Percentiles rank a stretch among this genome's conserved stretches.
Evolutionary conservation across 2,329 filamentous ascomycete species (phyloP).

Genomic region (Grosmannia clavigera): DNA sequence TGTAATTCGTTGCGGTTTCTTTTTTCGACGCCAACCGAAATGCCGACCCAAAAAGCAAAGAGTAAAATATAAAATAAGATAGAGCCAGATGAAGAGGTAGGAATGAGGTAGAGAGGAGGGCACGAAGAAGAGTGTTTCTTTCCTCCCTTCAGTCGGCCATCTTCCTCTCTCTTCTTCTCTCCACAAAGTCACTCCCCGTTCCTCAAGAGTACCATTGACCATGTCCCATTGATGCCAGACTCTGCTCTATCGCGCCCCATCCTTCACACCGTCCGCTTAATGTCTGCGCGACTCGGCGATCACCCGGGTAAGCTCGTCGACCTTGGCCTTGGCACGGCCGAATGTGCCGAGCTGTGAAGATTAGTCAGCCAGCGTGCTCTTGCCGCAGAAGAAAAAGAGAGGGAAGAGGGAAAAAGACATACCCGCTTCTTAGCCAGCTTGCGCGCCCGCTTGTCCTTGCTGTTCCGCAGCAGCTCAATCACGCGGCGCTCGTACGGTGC

Average conservation of each 20-base stretch:
- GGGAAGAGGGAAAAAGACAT: slow-evolving; percentile 26
- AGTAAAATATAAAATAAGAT: slow-evolving; percentile 2
- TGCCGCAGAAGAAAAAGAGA: too few species aligned
- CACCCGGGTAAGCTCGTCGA: slow-evolving; percentile 95
- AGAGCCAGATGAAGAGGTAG: background rate
- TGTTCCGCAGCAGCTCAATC: slow-evolving; percentile 97
- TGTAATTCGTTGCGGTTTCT: slow-evolving; percentile 1
- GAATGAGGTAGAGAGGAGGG: background rate
- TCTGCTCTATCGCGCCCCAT: background rate
- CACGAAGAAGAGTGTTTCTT: background rate
- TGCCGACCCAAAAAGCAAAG: slow-evolving; percentile 12
- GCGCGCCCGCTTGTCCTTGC: slow-evolving; percentile 96
- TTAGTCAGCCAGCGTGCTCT: background rate
- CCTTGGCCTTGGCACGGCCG: slow-evolving; percentile 98
- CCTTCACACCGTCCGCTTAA: slow-evolving; percentile 26
- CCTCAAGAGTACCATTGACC: background rate
- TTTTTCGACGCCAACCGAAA: slow-evolving; percentile 11
- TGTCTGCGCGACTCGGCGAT: slow-evolving; percentile 85
- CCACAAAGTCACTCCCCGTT: background rate
- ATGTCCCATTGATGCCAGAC: background rate
- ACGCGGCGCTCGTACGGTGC: slow-evolving; percentile 96
- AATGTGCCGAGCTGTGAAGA: slow-evolving; percentile 78
- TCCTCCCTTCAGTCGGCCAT: background rate
- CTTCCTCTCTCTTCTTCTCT: slow-evolving; percentile 3
- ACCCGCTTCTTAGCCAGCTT: slow-evolving; percentile 99